Base-by-base conservation (phyloP, 2,329 filamentous ascomycete genomes). In the Stemphylium beticola region DNA sequence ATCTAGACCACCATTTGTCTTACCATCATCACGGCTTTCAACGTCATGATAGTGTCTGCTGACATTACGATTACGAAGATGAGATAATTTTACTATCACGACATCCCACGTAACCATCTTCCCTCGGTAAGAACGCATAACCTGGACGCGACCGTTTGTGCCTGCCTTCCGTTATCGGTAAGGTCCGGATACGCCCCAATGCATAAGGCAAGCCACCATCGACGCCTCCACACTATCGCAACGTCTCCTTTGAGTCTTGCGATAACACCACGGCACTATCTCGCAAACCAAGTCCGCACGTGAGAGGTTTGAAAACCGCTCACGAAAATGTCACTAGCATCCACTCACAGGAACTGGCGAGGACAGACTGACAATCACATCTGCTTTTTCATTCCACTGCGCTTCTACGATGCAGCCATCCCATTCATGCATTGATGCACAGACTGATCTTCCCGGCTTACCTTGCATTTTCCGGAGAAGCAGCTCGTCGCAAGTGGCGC, bases 151-250 rank as follows among this genome's bases (percentile, higher is more conserved):
- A 42, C 47, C 43, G 11, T 24, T 53, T 37, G 14, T 37, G 32
- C 44, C 34, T 46, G 49, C 60, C 61, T 62, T 58, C 60, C 54
- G 48, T 26, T 51, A 53, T 47, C 14, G 58, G 58, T 18, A 38
- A 55, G 47, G 42, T 51, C 50, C 38, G 22, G 39, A 47, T 33
- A 49, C 45, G 57, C 48, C 51, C 43, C 40, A 39, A 45, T 38
- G 46, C 45, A 51, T 48, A 40, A 50, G 42, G 38, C 46, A 61
- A 49, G 61, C 60, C 61, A 61, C 61, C 51, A 39, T 33, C n/a
- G 8, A 22, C 31, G 20, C 33, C 34, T 38, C 34, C 39, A 39
- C 24, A 38, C 14, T 45, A 26, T 45, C 29, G 29, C 39, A 52
- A 41, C 49, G 32, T 24, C 24, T 60, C 39, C 49, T 15, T 31